phyloP scores from a whole-genome alignment of 768 basidiomycete genomes.

The Gymnopilus junonius region DNA sequence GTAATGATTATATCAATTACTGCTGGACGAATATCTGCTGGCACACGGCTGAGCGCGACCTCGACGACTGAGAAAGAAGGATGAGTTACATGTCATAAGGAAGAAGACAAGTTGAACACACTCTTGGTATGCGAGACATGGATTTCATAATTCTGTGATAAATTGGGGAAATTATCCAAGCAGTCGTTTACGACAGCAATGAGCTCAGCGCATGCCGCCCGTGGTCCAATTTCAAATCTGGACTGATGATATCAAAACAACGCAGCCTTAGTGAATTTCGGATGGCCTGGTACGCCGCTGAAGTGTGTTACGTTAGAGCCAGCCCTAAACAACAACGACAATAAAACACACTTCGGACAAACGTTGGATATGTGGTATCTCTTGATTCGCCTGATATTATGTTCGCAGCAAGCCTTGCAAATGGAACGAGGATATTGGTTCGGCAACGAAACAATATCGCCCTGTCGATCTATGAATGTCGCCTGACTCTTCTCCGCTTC shows the following conservation, averaged over 20 bases:
- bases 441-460: constrained; percentile 75
- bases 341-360: constrained; percentile 61
- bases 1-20: constrained; percentile 65
- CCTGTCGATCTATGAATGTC: constrained; percentile 78
- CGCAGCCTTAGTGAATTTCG: constrained; percentile 72
- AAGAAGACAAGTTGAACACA: constrained; percentile 36
- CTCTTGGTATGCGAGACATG: constrained; percentile 80
- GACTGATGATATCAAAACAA: constrained; percentile 85
- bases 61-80: constrained; percentile 63
- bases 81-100: not conserved
- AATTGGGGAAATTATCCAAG: constrained; percentile 73
- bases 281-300: constrained; percentile 74
- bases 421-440: constrained; percentile 74
- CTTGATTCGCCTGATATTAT: constrained; percentile 72
- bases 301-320: not conserved
- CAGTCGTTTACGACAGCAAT: constrained; percentile 70
- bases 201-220: constrained; percentile 76
- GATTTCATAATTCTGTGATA: constrained; percentile 71
- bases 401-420: constrained; percentile 82
- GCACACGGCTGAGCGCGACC: constrained; percentile 61
- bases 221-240: constrained; percentile 65
- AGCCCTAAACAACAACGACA: not conserved
- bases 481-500: constrained; percentile 71
- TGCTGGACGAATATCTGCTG: constrained; percentile 54
- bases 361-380: constrained; percentile 80